These are phyloP conservation scores for Trypanosoma rangeli DNA, from an alignment of 208 protist genomes.

Conservation along the genomic window DNA sequence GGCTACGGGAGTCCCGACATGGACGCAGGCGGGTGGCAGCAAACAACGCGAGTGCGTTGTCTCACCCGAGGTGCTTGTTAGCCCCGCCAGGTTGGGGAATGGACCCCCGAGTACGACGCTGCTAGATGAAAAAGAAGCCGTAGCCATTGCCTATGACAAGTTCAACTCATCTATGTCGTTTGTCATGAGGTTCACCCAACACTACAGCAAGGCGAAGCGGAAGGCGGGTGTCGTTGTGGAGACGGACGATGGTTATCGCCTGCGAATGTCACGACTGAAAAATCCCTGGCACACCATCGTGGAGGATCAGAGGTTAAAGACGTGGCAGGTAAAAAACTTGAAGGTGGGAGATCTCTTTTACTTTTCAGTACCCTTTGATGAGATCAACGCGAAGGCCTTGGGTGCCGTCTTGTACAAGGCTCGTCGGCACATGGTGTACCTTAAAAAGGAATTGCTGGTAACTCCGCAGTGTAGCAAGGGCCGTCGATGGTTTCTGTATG, in stretches of 20 bases:
- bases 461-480: conserved; percentile 30
- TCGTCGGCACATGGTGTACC: conserved; percentile 21
- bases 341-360: conserved; percentile 39
- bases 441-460: conserved; percentile 28
- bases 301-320: conserved; percentile 29
- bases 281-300: conserved; percentile 36
- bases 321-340: conserved; percentile 31
- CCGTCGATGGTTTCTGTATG: conserved; percentile 35
- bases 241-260: conserved; percentile 24
- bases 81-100: background rate
- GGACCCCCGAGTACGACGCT: background rate
- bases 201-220: conserved; percentile 18
- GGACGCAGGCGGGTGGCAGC: background rate
- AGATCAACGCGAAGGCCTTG: conserved; percentile 20
- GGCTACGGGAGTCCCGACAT: background rate
- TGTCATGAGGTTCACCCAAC: conserved; percentile 22
- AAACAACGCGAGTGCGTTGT: conserved; percentile 3
- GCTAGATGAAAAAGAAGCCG: conserved; percentile 2
- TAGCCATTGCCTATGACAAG: conserved; percentile 27
- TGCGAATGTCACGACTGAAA: conserved; percentile 23
- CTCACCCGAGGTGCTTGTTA: background rate
- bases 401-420: conserved; percentile 21
- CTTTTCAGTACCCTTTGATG: conserved; percentile 34
- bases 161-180: conserved; percentile 28
- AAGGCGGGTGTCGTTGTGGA: conserved; percentile 16